Evolutionary conservation across 768 basidiomycete species (phyloP).

Genomic region (Mycena kentingensis): DNA sequence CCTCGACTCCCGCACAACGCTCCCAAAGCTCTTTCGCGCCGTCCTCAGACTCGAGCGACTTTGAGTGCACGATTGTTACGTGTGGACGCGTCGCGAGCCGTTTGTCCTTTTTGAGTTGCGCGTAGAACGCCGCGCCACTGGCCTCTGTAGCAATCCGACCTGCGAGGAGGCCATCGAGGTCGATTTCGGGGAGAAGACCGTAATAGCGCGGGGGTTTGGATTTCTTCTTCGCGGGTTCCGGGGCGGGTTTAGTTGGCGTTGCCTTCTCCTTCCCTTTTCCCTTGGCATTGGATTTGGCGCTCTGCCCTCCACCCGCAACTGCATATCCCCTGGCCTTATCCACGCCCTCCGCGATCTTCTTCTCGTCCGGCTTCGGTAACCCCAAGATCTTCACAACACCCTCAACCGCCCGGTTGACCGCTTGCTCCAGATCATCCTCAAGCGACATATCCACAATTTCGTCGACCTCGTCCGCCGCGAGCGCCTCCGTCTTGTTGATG

Average conservation of each 20-base stretch:
- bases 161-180: slow-evolving; percentile 53
- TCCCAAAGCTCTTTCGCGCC: slow-evolving; percentile 43
- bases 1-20: slow-evolving; percentile 47
- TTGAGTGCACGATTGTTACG: slow-evolving; percentile 80
- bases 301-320: slow-evolving; percentile 27
- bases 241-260: slow-evolving; percentile 18
- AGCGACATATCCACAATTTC: slow-evolving; percentile 67
- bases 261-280: slow-evolving; percentile 37
- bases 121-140: slow-evolving; percentile 50
- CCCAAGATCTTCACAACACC: slow-evolving; percentile 58
- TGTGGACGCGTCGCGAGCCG: slow-evolving; percentile 72
- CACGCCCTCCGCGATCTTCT: slow-evolving; percentile 60
- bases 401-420: slow-evolving; percentile 60
- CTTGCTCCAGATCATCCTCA: slow-evolving; percentile 52
- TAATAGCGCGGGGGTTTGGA: slow-evolving; percentile 63
- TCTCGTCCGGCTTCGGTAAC: slow-evolving; percentile 52
- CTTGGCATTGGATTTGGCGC: slow-evolving; percentile 39
- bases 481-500: slow-evolving; percentile 60
- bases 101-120: slow-evolving; percentile 40
- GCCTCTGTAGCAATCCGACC: slow-evolving; percentile 37
- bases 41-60: slow-evolving; percentile 32
- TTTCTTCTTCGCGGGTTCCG: slow-evolving; percentile 39
- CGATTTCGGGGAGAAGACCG: slow-evolving; percentile 74
- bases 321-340: slow-evolving; percentile 44
- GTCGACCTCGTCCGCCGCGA: slow-evolving; percentile 66